A percentile compares a stretch with the other conserved stretches of the same genome.
phyloP scores from a whole-genome alignment of 305 asterid species.

The Stenogyne calaminthoides region DNA sequence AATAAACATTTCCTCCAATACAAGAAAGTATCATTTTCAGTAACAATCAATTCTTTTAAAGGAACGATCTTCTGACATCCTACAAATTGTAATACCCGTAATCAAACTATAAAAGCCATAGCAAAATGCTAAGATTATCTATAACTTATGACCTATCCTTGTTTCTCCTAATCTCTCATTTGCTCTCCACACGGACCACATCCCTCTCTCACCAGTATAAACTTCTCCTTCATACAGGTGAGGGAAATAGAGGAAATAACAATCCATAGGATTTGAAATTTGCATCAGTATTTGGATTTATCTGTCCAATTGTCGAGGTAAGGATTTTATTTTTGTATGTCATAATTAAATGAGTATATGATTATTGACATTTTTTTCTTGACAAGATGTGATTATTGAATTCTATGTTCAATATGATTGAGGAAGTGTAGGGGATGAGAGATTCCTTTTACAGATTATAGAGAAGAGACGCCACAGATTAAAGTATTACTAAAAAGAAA shows the following conservation, averaged over 20 bases:
- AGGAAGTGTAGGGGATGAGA: no score
- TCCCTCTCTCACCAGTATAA: background rate
- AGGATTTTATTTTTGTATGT: no score
- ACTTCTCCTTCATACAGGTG: background rate
- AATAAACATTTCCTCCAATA: no score
- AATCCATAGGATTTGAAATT: background rate
- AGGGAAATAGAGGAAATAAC: background rate
- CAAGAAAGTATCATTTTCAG: background rate
- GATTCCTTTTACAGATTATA: no score
- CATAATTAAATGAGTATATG: background rate
- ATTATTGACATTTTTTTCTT: background rate
- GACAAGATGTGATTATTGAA: background rate
- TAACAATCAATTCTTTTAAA: background rate
- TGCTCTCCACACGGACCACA: background rate
- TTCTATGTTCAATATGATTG: background rate
- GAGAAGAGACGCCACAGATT: no score
- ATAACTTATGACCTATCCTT: background rate
- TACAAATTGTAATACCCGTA: background rate
- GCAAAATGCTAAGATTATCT: background rate
- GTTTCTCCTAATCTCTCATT: background rate
- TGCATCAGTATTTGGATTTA: background rate
- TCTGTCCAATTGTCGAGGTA: background rate
- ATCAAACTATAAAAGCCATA: background rate
- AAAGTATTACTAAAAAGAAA: no score
- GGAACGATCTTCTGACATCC: background rate